Evolutionary conservation across 305 asterid genomes (phyloP), one percentile per base, ranked within the genome.

Genomic region (Plantago coronopus): DNA sequence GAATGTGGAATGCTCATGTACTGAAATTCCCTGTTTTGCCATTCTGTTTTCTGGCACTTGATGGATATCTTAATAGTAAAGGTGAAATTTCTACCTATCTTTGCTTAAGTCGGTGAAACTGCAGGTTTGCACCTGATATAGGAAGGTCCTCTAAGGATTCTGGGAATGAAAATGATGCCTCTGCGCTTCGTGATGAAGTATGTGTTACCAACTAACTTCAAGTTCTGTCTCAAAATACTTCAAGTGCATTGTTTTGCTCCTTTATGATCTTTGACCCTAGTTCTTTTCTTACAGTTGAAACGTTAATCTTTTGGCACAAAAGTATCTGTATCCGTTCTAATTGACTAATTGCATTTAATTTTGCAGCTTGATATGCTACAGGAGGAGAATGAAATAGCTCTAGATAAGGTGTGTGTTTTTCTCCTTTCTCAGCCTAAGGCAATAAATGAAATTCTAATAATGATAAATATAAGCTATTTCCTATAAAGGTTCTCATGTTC

Each of bases 101-200:
- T 25, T 25, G 17, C 63, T 19, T 22, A 61, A 69, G 67, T 63
- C 59, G 74, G 64, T 62, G 54, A 77, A 61, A 23, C 49, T 72
- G 74, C 76, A 94, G 99, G 86, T 81, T 80, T 59, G 38, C 72
- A 62, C 78, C 87, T 67, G 96, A 83, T 71, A 68, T 83, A 37
- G 89, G 90, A 27, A 85, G 81, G 61, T 89, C 74, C 74, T 64
- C 71, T 57, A 87, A 84, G 71, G 87, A 73, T 78, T 75, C 94
- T 27, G 95, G 82, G 69, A 78, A 82, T 79, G 88, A 76, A 74
- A 83, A 77, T 0, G 97, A 83, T 69, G 81, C 94, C 64, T 83
- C 93, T 75, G 95, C 89, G 29, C 99, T 94, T 80, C 95, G 79
- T 46, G 99, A 90, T 80, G 96, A 94, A 79, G 99, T 94, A 85